Evolutionary conservation across 176 grass and related monocot genomes (phyloP).

Genomic region (Thinopyrum elongatum): DNA sequence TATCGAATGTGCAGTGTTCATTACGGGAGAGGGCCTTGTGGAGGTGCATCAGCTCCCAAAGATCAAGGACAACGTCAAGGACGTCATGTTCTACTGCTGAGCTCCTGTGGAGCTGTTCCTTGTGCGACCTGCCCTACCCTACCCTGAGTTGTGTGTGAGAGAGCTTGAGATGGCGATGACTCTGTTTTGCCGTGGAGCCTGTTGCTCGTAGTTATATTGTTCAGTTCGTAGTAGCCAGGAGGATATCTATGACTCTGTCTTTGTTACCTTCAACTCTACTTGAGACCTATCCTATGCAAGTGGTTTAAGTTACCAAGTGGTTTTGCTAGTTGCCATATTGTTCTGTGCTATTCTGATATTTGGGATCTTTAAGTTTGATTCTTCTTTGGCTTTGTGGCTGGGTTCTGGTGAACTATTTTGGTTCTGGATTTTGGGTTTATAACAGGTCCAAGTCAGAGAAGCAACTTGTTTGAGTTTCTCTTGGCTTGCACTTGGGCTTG

Average conservation of each 20-base stretch:
- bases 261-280: slow-evolving; percentile 14
- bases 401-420: background rate
- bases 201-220: background rate
- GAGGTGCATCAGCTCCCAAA: slow-evolving; percentile 54
- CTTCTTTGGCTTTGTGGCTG: background rate
- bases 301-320: background rate
- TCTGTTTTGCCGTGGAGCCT: background rate
- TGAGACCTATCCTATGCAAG: slow-evolving; percentile 6
- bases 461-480: background rate
- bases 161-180: slow-evolving; percentile 1
- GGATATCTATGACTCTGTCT: slow-evolving; percentile 24
- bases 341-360: slow-evolving; percentile 8
- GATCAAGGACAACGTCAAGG: slow-evolving; percentile 69
- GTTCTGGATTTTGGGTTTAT: background rate
- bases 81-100: slow-evolving; percentile 91
- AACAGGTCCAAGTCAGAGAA: background rate
- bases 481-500: background rate
- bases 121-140: no score
- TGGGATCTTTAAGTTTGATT: background rate
- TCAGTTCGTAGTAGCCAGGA: slow-evolving; percentile 23
- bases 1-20: no score
- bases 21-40: slow-evolving; percentile 22
- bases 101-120: background rate
- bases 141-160: background rate
- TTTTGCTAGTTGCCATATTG: background rate